These are phyloP conservation scores for Lactarius tabidus DNA, from an alignment of 768 basidiomycete species.

Conservation along the genomic window DNA sequence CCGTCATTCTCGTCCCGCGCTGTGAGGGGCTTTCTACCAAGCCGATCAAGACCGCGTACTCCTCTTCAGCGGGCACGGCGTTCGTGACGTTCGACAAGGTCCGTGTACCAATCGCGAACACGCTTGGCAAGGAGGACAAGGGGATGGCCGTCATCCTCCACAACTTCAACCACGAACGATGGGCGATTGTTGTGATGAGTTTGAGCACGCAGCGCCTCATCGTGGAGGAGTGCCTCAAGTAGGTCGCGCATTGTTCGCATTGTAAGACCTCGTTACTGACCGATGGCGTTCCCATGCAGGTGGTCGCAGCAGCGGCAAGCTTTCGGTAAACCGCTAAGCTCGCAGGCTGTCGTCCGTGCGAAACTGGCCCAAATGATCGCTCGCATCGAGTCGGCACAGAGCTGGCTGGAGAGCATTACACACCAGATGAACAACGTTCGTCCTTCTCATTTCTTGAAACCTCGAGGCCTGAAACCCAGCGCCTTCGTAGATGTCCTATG, in stretches of 20 bases:
- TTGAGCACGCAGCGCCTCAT: slow-evolving; percentile 72
- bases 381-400: slow-evolving; percentile 81
- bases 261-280: background rate
- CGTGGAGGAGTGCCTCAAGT: slow-evolving; percentile 91
- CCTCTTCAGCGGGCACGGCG: slow-evolving; percentile 84
- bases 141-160: slow-evolving; percentile 81
- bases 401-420: slow-evolving; percentile 87
- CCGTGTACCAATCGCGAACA: slow-evolving; percentile 81
- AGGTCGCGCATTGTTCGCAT: slow-evolving; percentile 21
- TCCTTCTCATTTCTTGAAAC: background rate
- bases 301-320: slow-evolving; percentile 91
- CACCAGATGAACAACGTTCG: slow-evolving; percentile 87
- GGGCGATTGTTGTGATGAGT: slow-evolving; percentile 76
- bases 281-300: slow-evolving; percentile 36
- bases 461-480: slow-evolving; percentile 18
- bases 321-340: slow-evolving; percentile 81
- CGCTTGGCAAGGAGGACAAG: slow-evolving; percentile 77
- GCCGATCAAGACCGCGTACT: slow-evolving; percentile 91
- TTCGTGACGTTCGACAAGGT: slow-evolving; percentile 77
- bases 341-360: slow-evolving; percentile 85
- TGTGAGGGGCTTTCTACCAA: slow-evolving; percentile 75
- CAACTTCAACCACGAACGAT: slow-evolving; percentile 88
- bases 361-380: slow-evolving; percentile 91
- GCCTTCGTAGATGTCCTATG: slow-evolving; percentile 69
- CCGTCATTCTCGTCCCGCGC: slow-evolving; percentile 72